Evolutionary conservation across 257 asterid genomes (phyloP).

Genomic region (Solanum okadae): DNA sequence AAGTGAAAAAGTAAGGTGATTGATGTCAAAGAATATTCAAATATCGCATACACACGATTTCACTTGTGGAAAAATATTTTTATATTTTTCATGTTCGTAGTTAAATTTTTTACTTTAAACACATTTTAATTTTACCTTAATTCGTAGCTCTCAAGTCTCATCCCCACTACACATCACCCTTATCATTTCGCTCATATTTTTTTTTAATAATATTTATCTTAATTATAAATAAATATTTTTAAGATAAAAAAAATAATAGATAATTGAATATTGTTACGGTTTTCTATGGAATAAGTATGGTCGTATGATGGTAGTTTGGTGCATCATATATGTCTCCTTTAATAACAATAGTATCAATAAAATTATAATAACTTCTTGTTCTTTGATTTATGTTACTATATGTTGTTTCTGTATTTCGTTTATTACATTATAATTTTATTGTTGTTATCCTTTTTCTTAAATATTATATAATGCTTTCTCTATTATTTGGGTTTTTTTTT

Average conservation of each 20-base stretch:
- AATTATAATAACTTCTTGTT: neutral
- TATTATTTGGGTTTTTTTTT: neutral
- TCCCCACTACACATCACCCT: neutral
- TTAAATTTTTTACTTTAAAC: accelerated
- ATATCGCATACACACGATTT: neutral
- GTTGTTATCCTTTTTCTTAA: neutral
- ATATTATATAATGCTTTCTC: neutral
- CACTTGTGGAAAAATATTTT: too few relatives aligned
- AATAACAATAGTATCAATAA: neutral
- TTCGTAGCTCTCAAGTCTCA: neutral
- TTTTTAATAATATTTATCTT: too few relatives aligned
- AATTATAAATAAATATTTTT: too few relatives aligned
- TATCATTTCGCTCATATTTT: too few relatives aligned
- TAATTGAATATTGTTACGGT: neutral
- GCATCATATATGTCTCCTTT: neutral
- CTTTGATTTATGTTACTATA: neutral
- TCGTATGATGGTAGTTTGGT: neutral
- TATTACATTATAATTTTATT: neutral
- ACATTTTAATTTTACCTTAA: neutral
- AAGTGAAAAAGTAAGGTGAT: neutral
- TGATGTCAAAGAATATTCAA: neutral
- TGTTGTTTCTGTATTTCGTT: neutral
- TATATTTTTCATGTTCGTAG: too few relatives aligned
- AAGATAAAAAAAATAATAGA: neutral
- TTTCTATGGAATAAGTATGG: neutral